Evolutionary conservation across 768 basidiomycete species (phyloP), one percentile per base, ranked within the genome.

Genomic region (Kondoa malvinella): DNA sequence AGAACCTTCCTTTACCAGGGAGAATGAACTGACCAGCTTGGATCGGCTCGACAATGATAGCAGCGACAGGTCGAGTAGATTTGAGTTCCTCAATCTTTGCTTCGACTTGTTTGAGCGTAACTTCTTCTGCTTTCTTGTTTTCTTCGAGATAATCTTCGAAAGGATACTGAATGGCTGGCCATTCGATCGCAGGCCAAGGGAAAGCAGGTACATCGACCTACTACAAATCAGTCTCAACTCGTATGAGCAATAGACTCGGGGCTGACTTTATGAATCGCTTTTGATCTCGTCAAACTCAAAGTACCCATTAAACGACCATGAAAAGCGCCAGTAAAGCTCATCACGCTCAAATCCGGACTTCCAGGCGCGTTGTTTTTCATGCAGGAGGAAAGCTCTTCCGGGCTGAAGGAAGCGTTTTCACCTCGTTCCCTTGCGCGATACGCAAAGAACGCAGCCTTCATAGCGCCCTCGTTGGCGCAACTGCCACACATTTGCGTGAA

Each of bases 11-110:
- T 50, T 50, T 50, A 8, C 40, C 40, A 21, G 8, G 40, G 40
- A 8, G 8, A 21, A 50, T 50, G 12, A 50, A 50, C 40, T 8
- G 21, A 50, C 40, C 40, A 50, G 40, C 75, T 50, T 77, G 75
- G 65, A 80, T 75, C 1, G 80, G 80, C 71, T 80, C 80, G 69
- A 80, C 76, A 69, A 80, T 79, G 31, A 80, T 74, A 0, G 80
- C 80, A 17, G 80, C 80, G 63, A 80, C 77, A 1, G 78, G 77
- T 66, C 65, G 73, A 68, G 64, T 74, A 64, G 74, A 76, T 66
- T 75, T 76, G 67, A 66, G 64, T 16, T 68, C 69, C 64, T 56
- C 16, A 60, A 74, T 72, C 30, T 60, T 74, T 66, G 70, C 68
- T 57, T 73, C 68, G 62, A 73, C 65, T 57, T 73, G 75, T 58